These are phyloP conservation scores for Saccharomyces kudriavzevii DNA, from an alignment of 805 yeast species.

Conservation along the genomic window DNA sequence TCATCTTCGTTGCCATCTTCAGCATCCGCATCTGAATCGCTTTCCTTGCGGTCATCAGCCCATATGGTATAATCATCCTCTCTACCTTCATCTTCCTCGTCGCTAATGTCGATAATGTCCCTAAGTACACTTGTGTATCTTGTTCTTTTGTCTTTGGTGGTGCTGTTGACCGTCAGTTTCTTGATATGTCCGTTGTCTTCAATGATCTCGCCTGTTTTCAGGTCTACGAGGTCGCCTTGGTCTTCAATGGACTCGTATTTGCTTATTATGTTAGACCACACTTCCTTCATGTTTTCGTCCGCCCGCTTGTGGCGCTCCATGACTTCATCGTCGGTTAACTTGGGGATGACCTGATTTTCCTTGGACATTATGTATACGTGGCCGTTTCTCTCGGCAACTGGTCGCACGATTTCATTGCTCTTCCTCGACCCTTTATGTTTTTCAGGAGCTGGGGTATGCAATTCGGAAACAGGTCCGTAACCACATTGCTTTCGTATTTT, in stretches of 20 bases:
- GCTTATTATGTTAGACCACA: conserved; percentile 47
- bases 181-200: conserved; percentile 64
- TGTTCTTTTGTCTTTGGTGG: conserved; percentile 14
- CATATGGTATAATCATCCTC: not conserved
- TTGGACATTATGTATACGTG: conserved; percentile 26
- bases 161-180: conserved; percentile 30
- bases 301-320: conserved; percentile 29
- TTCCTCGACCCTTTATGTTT: not conserved
- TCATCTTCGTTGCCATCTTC: conserved; percentile 5
- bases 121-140: conserved; percentile 19
- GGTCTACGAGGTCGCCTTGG: conserved; percentile 60
- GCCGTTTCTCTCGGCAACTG: conserved; percentile 4
- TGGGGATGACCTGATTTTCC: conserved; percentile 27
- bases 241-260: conserved; percentile 44
- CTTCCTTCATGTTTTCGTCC: conserved; percentile 28
- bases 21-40: not conserved
- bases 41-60: not conserved
- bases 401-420: not conserved
- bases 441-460: not conserved
- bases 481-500: not conserved
- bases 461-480: not conserved
- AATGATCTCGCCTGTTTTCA: conserved; percentile 53
- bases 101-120: conserved; percentile 15
- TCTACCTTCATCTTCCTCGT: conserved; percentile 1
- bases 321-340: conserved; percentile 28